Base-by-base conservation (phyloP, 257 asterid species). In the Capsicum baccatum region DNA sequence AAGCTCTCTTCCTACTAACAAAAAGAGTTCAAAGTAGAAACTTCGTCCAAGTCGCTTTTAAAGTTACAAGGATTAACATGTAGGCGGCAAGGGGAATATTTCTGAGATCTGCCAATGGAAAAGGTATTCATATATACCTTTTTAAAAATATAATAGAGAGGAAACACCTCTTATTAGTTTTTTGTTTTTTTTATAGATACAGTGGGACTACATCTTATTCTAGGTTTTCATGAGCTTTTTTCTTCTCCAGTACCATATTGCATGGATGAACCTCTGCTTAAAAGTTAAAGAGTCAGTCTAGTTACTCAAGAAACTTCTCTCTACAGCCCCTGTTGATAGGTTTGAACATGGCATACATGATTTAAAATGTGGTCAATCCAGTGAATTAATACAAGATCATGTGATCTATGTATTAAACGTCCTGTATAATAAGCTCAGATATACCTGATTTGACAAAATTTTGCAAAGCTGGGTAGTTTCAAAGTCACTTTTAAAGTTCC, bases 251-350 rank as follows among this genome's bases (percentile, higher is more conserved):
- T 35, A 35, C 16, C 76, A 37, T 21, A 67, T 37, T 35, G 76
- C 48, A 67, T 67, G 76, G 21, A 67, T 8, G 76, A 67, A 35
- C 21, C 76, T 39, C 44, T 67, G 37, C 76, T 37, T 67, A 35
- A 35, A 67, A 67, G 2, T 67, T 67, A 67, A 35, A 67, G 33
- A 67, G 5, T 67, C 76, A 14, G 13, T 37, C 50, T 8, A 35
- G 48, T 35, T 66, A 66, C 74, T 66, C 19, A 35, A 66, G 50
- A 66, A 33, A 66, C 19, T 66, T 66, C n/a, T 66, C 74, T 66
- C 48, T 66, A 64, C 70, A 64, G 37, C 39, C 17, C 26, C 15
- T 26, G 44, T 64, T 64, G 39, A 64, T 64, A 64, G 44, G 44
- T 64, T 64, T 13, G 44, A 13, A 35, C 74, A 66, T 35, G 48